Evolutionary conservation across 441 rosid genomes (phyloP).

Genomic region (Geranium incanum): DNA sequence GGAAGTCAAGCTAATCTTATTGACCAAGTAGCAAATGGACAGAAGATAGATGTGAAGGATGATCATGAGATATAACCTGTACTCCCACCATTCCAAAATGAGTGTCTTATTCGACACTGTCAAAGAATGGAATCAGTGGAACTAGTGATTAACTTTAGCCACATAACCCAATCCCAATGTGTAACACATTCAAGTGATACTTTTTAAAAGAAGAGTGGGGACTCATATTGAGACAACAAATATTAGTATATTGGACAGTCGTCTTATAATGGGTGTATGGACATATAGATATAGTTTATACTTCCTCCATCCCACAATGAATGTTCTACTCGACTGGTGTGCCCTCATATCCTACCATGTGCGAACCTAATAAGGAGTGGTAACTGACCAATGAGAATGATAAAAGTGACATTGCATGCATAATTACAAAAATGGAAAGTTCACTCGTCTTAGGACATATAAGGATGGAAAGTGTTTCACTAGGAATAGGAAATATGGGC

Average conservation of each 20-base stretch:
- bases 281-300: too few relatives aligned
- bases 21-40: not conserved
- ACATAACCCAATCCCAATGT: not conserved
- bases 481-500: too few relatives aligned
- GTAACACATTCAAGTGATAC: not conserved
- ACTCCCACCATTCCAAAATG: not conserved
- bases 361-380: not conserved
- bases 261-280: not conserved
- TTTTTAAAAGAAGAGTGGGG: not conserved
- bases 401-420: not conserved
- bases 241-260: not conserved
- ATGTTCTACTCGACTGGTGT: not conserved
- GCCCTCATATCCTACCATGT: not conserved
- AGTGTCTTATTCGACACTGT: not conserved
- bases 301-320: not conserved
- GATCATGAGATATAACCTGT: not conserved
- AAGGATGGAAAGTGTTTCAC: too few relatives aligned
- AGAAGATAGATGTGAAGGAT: not conserved
- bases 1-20: not conserved
- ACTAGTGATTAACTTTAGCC: not conserved
- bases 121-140: not conserved
- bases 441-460: not conserved
- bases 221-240: not conserved
- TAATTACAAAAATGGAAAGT: too few relatives aligned
- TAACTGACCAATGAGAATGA: not conserved